Percentiles rank a stretch among this genome's conserved stretches.
These are phyloP conservation scores for Pholiota molesta DNA, from an alignment of 768 basidiomycete species.

Conservation along the genomic window DNA sequence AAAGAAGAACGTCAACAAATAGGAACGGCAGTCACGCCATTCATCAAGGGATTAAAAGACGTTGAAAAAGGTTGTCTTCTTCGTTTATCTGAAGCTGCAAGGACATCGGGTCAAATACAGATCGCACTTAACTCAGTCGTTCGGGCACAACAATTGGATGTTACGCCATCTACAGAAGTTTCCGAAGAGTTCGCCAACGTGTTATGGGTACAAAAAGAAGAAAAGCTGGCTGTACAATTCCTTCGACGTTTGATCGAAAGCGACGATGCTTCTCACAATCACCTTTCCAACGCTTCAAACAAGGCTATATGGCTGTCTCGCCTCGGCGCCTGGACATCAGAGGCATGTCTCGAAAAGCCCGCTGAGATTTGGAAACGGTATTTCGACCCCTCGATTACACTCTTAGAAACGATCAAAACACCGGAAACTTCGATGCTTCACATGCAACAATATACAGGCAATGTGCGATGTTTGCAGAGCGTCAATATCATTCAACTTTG, in stretches of 20 bases:
- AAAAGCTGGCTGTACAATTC: slow-evolving; percentile 77
- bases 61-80: slow-evolving; percentile 75
- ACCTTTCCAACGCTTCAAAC: slow-evolving; percentile 7
- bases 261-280: background rate
- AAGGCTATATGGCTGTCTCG: slow-evolving; percentile 58
- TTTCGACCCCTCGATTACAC: slow-evolving; percentile 63
- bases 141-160: slow-evolving; percentile 68
- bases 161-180: slow-evolving; percentile 47
- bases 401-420: slow-evolving; percentile 27
- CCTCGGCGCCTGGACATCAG: slow-evolving; percentile 90
- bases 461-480: slow-evolving; percentile 89
- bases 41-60: slow-evolving; percentile 50
- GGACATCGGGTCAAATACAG: slow-evolving; percentile 68
- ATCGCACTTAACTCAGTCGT: slow-evolving; percentile 86
- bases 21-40: slow-evolving; percentile 65
- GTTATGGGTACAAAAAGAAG: slow-evolving; percentile 87
- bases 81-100: slow-evolving; percentile 70
- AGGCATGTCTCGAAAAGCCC: slow-evolving; percentile 83
- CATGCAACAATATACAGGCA: slow-evolving; percentile 71
- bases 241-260: slow-evolving; percentile 46
- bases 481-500: slow-evolving; percentile 74
- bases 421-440: slow-evolving; percentile 20
- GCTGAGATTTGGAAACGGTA: slow-evolving; percentile 67
- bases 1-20: slow-evolving; percentile 78
- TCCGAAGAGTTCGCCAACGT: slow-evolving; percentile 88